Evolutionary conservation across 192 early-diverging fungal genomes (phyloP).

Genomic region (Umbelopsis sp.): DNA sequence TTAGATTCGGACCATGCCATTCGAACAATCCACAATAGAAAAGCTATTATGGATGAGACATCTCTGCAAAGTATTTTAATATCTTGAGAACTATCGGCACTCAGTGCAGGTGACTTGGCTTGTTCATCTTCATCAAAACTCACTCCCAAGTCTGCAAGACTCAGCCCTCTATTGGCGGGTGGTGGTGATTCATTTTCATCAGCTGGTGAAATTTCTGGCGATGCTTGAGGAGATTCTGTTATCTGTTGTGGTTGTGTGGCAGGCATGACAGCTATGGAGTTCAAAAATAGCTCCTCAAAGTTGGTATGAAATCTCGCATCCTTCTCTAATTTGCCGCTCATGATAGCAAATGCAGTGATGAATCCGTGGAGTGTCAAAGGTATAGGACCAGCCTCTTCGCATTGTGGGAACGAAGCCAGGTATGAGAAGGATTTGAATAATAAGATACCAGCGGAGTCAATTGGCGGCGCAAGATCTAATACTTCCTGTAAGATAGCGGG

Average conservation of each 20-base stretch:
- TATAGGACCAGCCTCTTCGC: constrained; percentile 16
- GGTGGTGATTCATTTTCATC: neutral
- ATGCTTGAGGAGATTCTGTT: neutral
- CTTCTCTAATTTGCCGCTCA: constrained; percentile 31
- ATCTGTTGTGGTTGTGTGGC: neutral
- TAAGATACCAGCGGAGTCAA: constrained; percentile 36
- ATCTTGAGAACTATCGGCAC: neutral
- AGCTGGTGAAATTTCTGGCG: neutral
- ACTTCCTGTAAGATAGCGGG: constrained; percentile 21
- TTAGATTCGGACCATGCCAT: constrained; percentile 9
- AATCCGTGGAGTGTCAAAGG: constrained; percentile 31
- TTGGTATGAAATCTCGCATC: neutral
- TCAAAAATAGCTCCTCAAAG: constrained; percentile 27
- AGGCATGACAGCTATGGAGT: constrained; percentile 31
- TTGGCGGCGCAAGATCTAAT: constrained; percentile 23
- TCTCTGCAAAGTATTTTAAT: constrained; percentile 17
- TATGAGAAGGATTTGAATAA: constrained; percentile 43
- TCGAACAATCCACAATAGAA: constrained; percentile 31
- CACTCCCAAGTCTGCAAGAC: constrained; percentile 35
- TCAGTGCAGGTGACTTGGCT: neutral
- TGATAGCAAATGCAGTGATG: constrained; percentile 30
- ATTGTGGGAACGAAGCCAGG: constrained; percentile 35
- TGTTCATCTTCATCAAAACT: constrained; percentile 29
- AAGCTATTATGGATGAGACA: constrained; percentile 21
- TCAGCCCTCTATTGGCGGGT: neutral